Evolutionary conservation across 768 basidiomycete species (phyloP), one percentile per base, ranked within the genome.

Genomic region (Suillus bovinus): DNA sequence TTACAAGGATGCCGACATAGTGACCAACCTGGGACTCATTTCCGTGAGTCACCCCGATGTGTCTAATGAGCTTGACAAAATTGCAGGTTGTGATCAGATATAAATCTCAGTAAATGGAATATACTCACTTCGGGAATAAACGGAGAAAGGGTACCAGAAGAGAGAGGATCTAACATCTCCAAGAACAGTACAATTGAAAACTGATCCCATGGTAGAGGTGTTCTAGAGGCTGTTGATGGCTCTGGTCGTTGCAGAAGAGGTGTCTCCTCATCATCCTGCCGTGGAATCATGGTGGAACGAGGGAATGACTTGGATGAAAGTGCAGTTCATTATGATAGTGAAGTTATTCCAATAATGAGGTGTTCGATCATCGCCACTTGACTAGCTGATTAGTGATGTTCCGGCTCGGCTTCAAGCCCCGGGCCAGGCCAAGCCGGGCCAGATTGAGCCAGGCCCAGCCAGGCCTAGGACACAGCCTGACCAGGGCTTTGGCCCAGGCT

Each of bases 111-210:
- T 8, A 7, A 41, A 49, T 31, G 13, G 1, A 41, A 24, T 4
- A 33, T 9, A 59, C 81, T 31, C 65, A 87, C 88, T 78, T 74
- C 69, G 8, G 88, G 88, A 49, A 85, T 81, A 68, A 91, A 91
- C 0, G 90, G 91, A 49, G 84, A 84, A 62, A 91, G 89, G 60
- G 91, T 87, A 63, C 88, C 82, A 11, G 82, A 83, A 7, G 90
- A 87, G 60, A 93, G 70, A 5, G 90, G 89, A 71, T 93, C 91
- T 59, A 89, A 83, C 42, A 91, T 77, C 71, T 90, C 88, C 42
- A 92, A 77, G 65, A 90, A 77, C 64, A 93, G 71, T 3, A 91
- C 77, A 58, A 93, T 83, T 56, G 78, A 79, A 63, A 92, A 81
- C 77, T 91, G 90, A 61, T 79, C 78, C 84, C 81, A 84, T 31